phyloP scores from a whole-genome alignment of 768 basidiomycete species.

The Boletellus ananiceps region DNA sequence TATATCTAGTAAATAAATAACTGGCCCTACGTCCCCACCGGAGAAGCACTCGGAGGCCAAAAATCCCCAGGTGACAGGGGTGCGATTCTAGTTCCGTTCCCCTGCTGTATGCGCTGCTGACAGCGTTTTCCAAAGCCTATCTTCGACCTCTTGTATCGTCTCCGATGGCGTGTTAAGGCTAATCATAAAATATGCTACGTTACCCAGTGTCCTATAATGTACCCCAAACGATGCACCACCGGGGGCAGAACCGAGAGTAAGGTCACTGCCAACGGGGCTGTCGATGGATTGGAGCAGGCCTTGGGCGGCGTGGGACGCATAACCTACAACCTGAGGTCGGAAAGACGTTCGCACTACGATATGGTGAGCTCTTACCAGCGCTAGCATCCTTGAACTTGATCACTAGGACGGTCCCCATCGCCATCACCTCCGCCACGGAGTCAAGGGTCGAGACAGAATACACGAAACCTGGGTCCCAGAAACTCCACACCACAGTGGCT shows the following conservation, averaged over 20 bases:
- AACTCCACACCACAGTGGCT: conserved; percentile 61
- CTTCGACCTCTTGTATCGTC: conserved; percentile 57
- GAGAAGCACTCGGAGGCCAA: neutral
- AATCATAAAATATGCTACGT: conserved; percentile 90
- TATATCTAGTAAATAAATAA: neutral
- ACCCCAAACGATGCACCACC: conserved; percentile 60
- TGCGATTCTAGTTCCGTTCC: neutral
- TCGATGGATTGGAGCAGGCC: conserved; percentile 51
- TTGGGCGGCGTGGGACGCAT: conserved; percentile 62
- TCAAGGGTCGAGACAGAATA: conserved; percentile 49
- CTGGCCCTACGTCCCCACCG: neutral
- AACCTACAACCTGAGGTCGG: conserved; percentile 35
- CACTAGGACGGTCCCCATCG: conserved; percentile 80
- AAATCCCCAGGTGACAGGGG: neutral
- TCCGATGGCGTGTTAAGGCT: conserved; percentile 67
- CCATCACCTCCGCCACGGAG: conserved; percentile 72
- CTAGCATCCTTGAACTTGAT: conserved; percentile 62
- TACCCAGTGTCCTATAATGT: conserved; percentile 85
- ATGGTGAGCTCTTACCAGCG: conserved; percentile 41
- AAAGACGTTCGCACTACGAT: neutral
- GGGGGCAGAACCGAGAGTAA: conserved; percentile 38
- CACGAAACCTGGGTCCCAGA: conserved; percentile 81
- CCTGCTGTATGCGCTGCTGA: neutral
- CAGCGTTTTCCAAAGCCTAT: conserved; percentile 49
- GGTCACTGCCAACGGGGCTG: conserved; percentile 19